Conservation (phyloP, 768 basidiomycete species). For the Russula sp. region DNA sequence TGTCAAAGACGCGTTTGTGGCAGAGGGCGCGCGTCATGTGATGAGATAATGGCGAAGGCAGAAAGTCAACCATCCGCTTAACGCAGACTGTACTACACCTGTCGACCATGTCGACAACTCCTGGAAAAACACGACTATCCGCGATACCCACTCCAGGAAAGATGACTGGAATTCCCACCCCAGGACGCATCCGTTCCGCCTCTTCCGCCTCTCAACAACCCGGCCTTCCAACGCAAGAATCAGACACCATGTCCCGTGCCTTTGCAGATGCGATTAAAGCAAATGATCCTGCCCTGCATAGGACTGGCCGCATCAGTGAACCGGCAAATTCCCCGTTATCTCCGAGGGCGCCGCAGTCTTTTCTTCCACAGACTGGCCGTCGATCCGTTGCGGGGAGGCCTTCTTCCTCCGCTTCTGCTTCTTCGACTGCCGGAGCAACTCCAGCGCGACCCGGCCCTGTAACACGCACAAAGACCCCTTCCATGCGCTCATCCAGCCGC, state of each 20-base stretch:
- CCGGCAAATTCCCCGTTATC: slow-evolving; percentile 45
- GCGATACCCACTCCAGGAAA: slow-evolving; percentile 50
- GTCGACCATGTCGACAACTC: slow-evolving; percentile 43
- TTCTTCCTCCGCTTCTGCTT: slow-evolving; percentile 59
- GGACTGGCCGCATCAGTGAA: slow-evolving; percentile 43
- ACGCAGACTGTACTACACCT: neutral
- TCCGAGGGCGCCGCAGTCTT: slow-evolving; percentile 42
- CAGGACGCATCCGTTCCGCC: slow-evolving; percentile 66
- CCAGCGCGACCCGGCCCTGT: slow-evolving; percentile 33
- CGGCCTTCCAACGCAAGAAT: slow-evolving; percentile 39
- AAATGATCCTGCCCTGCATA: slow-evolving; percentile 76
- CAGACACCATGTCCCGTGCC: slow-evolving; percentile 64
- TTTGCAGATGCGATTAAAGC: slow-evolving; percentile 77
- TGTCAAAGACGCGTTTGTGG: slow-evolving; percentile 22
- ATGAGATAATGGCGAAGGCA: slow-evolving; percentile 8
- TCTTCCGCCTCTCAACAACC: slow-evolving; percentile 47
- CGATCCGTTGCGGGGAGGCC: slow-evolving; percentile 54
- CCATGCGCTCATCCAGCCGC: slow-evolving; percentile 60
- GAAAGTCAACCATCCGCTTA: slow-evolving; percentile 4
- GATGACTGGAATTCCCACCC: slow-evolving; percentile 59
- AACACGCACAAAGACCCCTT: slow-evolving; percentile 51
- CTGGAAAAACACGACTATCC: slow-evolving; percentile 44
- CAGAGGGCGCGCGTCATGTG: slow-evolving; percentile 23
- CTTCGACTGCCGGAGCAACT: slow-evolving; percentile 40
- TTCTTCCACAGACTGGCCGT: slow-evolving; percentile 41